phyloP scores from a whole-genome alignment of 495 filamentous ascomycete species.

The Terfezia boudieri region DNA sequence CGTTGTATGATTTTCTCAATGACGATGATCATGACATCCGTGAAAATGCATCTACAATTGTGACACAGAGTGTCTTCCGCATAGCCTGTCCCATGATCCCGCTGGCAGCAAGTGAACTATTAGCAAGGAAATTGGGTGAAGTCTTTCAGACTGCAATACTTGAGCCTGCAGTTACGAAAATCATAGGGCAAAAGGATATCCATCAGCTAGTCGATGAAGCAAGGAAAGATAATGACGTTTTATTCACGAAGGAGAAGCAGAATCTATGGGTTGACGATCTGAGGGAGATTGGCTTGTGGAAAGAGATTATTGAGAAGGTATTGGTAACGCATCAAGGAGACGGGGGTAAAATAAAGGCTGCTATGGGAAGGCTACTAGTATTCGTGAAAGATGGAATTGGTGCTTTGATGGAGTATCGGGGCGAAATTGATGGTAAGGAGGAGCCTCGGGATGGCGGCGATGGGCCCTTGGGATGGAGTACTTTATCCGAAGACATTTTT shows the following conservation, averaged over 20 bases:
- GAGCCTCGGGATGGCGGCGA: constrained; percentile 20
- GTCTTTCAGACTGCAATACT: constrained; percentile 1
- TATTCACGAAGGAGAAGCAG: constrained; percentile 77
- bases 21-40: constrained; percentile 87
- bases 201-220: constrained; percentile 26
- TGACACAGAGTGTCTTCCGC: constrained; percentile 3
- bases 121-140: constrained; percentile 12
- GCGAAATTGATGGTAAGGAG: constrained; percentile 8
- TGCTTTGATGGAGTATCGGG: neutral
- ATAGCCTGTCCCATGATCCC: constrained; percentile 12
- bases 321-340: constrained; percentile 19
- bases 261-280: constrained; percentile 73
- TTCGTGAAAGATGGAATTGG: neutral
- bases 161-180: constrained; percentile 10
- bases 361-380: neutral
- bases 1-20: constrained; percentile 38
- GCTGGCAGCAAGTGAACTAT: constrained; percentile 21
- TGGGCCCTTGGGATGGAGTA: constrained; percentile 49
- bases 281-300: constrained; percentile 46
- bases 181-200: constrained; percentile 21
- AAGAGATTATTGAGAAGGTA: constrained; percentile 23
- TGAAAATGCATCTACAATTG: constrained; percentile 33
- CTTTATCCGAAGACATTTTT: constrained; percentile 44
- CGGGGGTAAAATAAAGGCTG: constrained; percentile 6
- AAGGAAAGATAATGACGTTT: constrained; percentile 38